Evolutionary conservation across 1,139 yeast genomes (phyloP).

Genomic region (Scheffersomyces parashehatae): DNA sequence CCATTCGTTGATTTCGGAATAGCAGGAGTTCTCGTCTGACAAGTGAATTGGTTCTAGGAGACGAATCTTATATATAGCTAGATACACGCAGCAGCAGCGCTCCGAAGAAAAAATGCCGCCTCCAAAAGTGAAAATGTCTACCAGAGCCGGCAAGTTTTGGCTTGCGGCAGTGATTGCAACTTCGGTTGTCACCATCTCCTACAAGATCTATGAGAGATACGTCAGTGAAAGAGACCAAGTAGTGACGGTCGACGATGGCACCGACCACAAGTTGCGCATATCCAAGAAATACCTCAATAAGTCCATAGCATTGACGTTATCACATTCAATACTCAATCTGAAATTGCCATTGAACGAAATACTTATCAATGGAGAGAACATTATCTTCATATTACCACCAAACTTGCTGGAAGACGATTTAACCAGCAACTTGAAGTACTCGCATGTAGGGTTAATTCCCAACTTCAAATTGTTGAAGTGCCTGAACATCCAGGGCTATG

Average conservation of each 20-base stretch:
- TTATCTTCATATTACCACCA: slow-evolving; percentile 51
- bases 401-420: slow-evolving; percentile 45
- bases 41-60: too few species aligned
- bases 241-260: slow-evolving; percentile 2
- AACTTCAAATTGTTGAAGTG: slow-evolving; percentile 47
- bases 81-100: too few species aligned
- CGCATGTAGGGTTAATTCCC: slow-evolving; percentile 16
- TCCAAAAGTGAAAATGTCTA: too few species aligned
- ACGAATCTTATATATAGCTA: too few species aligned
- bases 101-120: too few species aligned
- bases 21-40: too few species aligned
- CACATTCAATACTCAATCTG: slow-evolving; percentile 42
- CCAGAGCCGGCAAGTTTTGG: slow-evolving; percentile 23
- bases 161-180: slow-evolving; percentile 40
- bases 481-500: slow-evolving; percentile 44
- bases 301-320: slow-evolving; percentile 45
- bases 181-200: slow-evolving; percentile 36
- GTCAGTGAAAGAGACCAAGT: slow-evolving; percentile 9
- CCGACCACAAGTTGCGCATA: not conserved
- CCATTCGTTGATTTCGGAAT: too few species aligned
- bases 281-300: slow-evolving; percentile 30
- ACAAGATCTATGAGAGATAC: slow-evolving; percentile 30
- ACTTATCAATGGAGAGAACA: slow-evolving; percentile 37
- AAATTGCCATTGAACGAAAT: slow-evolving; percentile 43
- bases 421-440: slow-evolving; percentile 17